Percentiles rank a stretch among this genome's conserved stretches.
Evolutionary conservation across 169 alveolate genomes (phyloP).

Genomic region (Plasmodium ovale): DNA sequence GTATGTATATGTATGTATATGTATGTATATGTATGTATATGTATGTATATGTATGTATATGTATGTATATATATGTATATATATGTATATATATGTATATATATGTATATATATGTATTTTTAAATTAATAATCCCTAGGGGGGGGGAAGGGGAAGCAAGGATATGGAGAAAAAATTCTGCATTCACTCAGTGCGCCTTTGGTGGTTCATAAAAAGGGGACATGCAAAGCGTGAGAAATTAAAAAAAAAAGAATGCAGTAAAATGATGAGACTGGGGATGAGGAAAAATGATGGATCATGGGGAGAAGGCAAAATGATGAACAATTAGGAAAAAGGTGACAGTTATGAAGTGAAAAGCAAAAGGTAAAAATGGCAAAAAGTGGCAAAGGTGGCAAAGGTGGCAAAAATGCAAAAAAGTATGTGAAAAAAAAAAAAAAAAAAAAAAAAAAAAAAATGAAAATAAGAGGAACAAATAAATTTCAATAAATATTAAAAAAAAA

Average conservation of each 20-base stretch:
- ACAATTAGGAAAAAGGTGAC: neutral
- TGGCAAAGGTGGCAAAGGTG: neutral
- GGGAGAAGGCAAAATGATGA: neutral
- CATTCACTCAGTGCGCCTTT: too few relatives aligned
- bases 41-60: neutral
- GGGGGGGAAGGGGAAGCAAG: neutral
- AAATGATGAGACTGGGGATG: neutral
- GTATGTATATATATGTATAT: neutral
- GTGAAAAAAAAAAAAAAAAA: neutral
- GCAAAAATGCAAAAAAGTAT: neutral
- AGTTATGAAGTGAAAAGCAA: neutral
- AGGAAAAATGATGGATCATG: neutral
- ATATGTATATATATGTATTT: neutral
- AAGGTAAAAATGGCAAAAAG: neutral
- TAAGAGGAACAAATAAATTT: neutral
- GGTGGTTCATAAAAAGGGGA: too few relatives aligned
- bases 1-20: neutral
- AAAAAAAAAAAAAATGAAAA: neutral
- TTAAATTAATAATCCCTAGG: too few relatives aligned
- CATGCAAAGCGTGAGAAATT: too few relatives aligned
- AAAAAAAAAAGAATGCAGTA: neutral
- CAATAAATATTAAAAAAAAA: too few relatives aligned
- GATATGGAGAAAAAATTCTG: neutral
- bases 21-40: neutral
- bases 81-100: constrained; percentile 10